phyloP scores from a whole-genome alignment of 805 yeast species.

The Candida parachauliodes region DNA sequence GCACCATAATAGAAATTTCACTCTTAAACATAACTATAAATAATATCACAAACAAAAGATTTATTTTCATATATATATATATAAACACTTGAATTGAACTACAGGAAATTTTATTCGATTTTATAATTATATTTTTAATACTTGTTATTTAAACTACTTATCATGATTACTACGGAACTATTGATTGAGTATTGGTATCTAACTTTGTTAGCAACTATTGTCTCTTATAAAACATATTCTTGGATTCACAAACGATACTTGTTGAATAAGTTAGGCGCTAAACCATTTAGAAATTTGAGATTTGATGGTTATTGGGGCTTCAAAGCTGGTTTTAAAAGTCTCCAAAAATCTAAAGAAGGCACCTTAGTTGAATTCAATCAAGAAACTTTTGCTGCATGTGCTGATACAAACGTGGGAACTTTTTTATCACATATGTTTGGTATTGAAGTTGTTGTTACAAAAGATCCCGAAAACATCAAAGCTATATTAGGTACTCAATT shows the following conservation, averaged over 20 bases:
- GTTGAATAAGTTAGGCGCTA: constrained; percentile 15
- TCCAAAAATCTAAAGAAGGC: constrained; percentile 12
- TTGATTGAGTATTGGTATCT: constrained; percentile 6
- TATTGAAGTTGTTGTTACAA: constrained; percentile 21
- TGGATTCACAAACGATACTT: constrained; percentile 2
- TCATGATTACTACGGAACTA: neutral
- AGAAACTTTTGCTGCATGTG: constrained; percentile 11
- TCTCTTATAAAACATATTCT: neutral
- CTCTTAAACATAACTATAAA: too few species aligned
- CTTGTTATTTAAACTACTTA: too few species aligned
- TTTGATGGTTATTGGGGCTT: constrained; percentile 20
- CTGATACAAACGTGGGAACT: constrained; percentile 8
- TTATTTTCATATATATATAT: too few species aligned
- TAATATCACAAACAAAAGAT: too few species aligned
- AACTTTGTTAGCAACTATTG: neutral
- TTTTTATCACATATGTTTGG: constrained; percentile 7
- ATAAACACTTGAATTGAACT: too few species aligned
- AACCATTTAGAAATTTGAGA: constrained; percentile 8
- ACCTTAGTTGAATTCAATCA: constrained; percentile 12
- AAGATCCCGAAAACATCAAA: constrained; percentile 34
- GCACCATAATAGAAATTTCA: too few species aligned
- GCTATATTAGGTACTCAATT: constrained; percentile 34
- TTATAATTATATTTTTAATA: too few species aligned
- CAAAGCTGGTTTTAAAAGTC: constrained; percentile 11
- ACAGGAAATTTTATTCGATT: too few species aligned